phyloP scores from a whole-genome alignment of 139 green algal species.

The Ettlia oleoabundans region DNA sequence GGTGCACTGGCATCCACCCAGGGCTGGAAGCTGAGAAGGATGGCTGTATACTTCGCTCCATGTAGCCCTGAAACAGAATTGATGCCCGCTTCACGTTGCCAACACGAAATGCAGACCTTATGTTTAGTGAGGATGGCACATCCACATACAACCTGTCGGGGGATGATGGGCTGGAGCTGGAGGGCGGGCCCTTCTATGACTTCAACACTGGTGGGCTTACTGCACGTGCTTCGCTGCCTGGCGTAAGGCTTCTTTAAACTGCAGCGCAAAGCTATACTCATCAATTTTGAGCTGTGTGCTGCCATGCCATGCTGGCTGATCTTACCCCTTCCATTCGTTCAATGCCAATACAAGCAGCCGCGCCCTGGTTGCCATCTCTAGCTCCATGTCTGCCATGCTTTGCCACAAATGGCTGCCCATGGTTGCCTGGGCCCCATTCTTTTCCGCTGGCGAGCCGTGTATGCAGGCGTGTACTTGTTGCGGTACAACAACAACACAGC shows the following conservation, averaged over 20 bases:
- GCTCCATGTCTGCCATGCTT: background rate
- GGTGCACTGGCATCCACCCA: too few species aligned
- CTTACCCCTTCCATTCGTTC: background rate
- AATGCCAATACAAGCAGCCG: background rate
- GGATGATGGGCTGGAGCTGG: background rate
- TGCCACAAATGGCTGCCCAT: too few species aligned
- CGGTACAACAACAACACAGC: background rate
- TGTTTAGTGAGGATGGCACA: background rate
- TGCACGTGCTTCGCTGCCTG: background rate
- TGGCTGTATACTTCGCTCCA: too few species aligned
- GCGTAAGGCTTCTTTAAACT: too few species aligned
- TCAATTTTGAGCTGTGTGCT: too few species aligned
- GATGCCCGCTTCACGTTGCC: too few species aligned
- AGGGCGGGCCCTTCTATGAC: background rate
- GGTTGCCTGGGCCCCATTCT: background rate
- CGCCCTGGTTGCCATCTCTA: too few species aligned
- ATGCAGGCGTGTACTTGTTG: conserved; percentile 25
- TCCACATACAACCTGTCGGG: background rate
- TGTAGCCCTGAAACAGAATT: too few species aligned
- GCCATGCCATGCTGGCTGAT: background rate
- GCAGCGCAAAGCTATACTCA: too few species aligned
- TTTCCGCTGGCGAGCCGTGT: too few species aligned
- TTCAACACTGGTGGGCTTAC: background rate
- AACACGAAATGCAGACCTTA: background rate
- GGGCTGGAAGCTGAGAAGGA: too few species aligned